These are phyloP conservation scores for Xylaria cubensis DNA, from an alignment of 495 filamentous ascomycete species.

Conservation along the genomic window DNA sequence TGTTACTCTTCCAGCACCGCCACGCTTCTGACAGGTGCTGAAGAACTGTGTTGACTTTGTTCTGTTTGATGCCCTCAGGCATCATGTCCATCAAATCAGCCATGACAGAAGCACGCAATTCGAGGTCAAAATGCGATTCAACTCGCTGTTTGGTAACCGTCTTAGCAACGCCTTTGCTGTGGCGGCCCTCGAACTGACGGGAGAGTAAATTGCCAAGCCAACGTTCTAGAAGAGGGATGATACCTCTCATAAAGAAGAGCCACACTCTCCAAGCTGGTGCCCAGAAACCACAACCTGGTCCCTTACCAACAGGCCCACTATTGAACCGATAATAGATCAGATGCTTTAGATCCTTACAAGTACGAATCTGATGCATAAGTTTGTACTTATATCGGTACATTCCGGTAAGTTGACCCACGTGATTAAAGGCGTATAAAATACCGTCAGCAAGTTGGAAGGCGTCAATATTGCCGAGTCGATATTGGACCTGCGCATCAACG, in stretches of 20 bases:
- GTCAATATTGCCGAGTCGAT: slow-evolving; percentile 97
- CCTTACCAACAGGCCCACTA: slow-evolving; percentile 95
- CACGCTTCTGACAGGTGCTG: slow-evolving; percentile 98
- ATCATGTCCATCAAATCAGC: slow-evolving; percentile 99
- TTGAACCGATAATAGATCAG: slow-evolving; percentile 99
- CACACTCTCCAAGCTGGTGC: slow-evolving; percentile 98
- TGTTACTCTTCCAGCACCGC: slow-evolving; percentile 99
- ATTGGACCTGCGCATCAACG: slow-evolving; percentile 98
- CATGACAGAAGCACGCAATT: slow-evolving; percentile 98
- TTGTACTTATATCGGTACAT: slow-evolving; percentile 99
- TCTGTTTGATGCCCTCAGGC: slow-evolving; percentile 99
- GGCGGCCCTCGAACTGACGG: slow-evolving; percentile 96
- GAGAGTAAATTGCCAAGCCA: slow-evolving; percentile 98
- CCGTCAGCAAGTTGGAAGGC: slow-evolving; percentile 99
- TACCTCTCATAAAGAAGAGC: slow-evolving; percentile 99
- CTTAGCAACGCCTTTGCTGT: slow-evolving; percentile 99
- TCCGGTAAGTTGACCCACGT: slow-evolving; percentile 96
- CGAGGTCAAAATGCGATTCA: slow-evolving; percentile 98
- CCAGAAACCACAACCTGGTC: slow-evolving; percentile 99
- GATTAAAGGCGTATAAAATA: slow-evolving; percentile 98
- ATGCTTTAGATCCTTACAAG: slow-evolving; percentile 99
- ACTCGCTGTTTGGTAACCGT: slow-evolving; percentile 99
- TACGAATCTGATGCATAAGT: slow-evolving; percentile 99
- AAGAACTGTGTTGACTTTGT: slow-evolving; percentile 97
- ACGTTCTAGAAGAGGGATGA: slow-evolving; percentile 93